Evolutionary conservation across 108 stramenopile genomes (phyloP).

Genomic region (Discostella stelligeroides): DNA sequence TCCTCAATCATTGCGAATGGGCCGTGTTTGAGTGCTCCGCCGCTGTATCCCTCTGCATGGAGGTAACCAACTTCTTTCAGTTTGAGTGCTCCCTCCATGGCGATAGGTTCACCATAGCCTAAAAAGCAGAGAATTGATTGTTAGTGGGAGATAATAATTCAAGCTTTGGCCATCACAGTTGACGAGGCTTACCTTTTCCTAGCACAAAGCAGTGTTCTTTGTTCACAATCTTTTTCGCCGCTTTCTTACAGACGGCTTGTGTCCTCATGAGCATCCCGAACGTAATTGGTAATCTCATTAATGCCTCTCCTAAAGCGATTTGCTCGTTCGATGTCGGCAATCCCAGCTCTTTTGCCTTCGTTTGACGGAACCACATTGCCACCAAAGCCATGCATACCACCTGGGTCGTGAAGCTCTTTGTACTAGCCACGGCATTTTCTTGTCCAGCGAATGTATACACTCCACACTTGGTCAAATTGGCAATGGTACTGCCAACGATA

Average conservation of each 20-base stretch:
- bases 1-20: slow-evolving; percentile 84
- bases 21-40: slow-evolving; percentile 92
- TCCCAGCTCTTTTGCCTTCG: slow-evolving; percentile 48
- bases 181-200: slow-evolving; percentile 62
- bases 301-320: slow-evolving; percentile 63
- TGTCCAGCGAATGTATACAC: slow-evolving; percentile 88
- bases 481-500: slow-evolving; percentile 82
- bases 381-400: slow-evolving; percentile 82
- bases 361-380: slow-evolving; percentile 82
- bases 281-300: slow-evolving; percentile 81
- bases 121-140: background rate
- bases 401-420: slow-evolving; percentile 91
- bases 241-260: slow-evolving; percentile 61
- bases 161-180: too few relatives aligned
- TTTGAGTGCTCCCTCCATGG: slow-evolving; percentile 89
- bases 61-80: slow-evolving; percentile 89
- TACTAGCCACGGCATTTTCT: slow-evolving; percentile 86
- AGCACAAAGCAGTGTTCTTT: slow-evolving; percentile 83
- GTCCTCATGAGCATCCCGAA: slow-evolving; percentile 87
- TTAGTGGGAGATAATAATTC: too few relatives aligned
- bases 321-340: slow-evolving; percentile 24
- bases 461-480: slow-evolving; percentile 74
- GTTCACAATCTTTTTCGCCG: slow-evolving; percentile 57
- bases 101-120: slow-evolving; percentile 73
- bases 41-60: slow-evolving; percentile 90